phyloP scores from a whole-genome alignment of 1,284 basidiomycete species.

The Rhodotorula sp. region DNA sequence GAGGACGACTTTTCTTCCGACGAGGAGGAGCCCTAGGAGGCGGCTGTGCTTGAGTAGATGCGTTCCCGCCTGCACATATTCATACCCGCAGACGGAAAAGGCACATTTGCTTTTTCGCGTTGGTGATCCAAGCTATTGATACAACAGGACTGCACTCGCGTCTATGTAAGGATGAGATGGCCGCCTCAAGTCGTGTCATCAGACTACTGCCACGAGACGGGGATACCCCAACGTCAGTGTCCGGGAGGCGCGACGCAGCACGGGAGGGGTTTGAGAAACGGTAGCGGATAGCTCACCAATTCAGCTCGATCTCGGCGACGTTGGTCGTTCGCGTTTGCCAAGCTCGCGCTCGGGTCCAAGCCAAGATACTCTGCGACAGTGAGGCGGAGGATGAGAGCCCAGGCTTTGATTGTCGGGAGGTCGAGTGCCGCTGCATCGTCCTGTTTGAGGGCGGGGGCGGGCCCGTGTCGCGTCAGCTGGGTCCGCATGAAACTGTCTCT shows the following conservation, averaged over 20 bases:
- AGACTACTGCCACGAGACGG: background rate
- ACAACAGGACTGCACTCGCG: background rate
- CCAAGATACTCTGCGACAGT: slow-evolving; percentile 89
- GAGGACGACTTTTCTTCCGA: slow-evolving; percentile 25
- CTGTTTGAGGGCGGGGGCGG: slow-evolving; percentile 51
- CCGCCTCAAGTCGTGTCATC: no score
- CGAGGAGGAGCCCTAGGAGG: slow-evolving; percentile 8
- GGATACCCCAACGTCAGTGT: background rate
- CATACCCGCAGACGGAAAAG: background rate
- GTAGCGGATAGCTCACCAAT: background rate
- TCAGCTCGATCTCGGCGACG: slow-evolving; percentile 11
- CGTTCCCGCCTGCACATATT: background rate
- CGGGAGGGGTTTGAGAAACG: background rate
- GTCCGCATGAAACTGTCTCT: background rate
- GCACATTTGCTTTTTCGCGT: no score
- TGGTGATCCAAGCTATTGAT: background rate
- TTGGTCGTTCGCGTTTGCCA: slow-evolving; percentile 4
- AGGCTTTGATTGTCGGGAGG: slow-evolving; percentile 77
- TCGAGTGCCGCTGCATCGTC: slow-evolving; percentile 87
- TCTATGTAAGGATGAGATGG: no score
- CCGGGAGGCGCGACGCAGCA: background rate
- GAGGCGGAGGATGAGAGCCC: slow-evolving; percentile 83
- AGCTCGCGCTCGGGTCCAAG: slow-evolving; percentile 50
- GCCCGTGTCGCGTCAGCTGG: no score
- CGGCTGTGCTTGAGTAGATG: background rate